These are phyloP conservation scores for Chalaropsis thielavioides DNA, from an alignment of 2,329 filamentous ascomycete genomes.

Conservation along the genomic window DNA sequence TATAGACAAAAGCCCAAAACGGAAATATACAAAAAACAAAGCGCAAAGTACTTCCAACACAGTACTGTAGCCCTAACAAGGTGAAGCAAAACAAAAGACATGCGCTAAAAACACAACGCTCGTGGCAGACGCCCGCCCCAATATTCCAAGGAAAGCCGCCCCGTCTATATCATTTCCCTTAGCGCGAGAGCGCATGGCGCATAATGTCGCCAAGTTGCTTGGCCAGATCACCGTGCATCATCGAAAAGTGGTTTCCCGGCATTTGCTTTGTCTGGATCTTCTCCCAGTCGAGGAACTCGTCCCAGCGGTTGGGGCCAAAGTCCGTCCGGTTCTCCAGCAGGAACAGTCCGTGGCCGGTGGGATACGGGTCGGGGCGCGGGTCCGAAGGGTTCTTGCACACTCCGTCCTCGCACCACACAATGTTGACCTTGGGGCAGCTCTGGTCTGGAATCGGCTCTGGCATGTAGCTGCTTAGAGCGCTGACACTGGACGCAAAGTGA, in stretches of 20 bases:
- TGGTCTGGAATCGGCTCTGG: conserved; percentile 46
- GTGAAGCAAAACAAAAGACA: conserved; percentile 7
- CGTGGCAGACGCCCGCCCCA: not conserved
- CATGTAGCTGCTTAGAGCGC: conserved; percentile 53
- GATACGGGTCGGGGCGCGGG: conserved; percentile 47
- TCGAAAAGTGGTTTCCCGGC: conserved; percentile 60
- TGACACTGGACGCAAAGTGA: conserved; percentile 56
- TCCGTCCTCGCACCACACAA: conserved; percentile 60
- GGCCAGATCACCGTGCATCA: conserved; percentile 50
- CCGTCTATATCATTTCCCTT: not conserved
- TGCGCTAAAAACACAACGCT: conserved; percentile 7
- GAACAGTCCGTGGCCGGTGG: conserved; percentile 49
- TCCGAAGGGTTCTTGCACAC: conserved; percentile 54
- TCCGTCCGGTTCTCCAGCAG: conserved; percentile 58
- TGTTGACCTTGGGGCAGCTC: conserved; percentile 45
- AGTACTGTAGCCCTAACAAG: conserved; percentile 2
- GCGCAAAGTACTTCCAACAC: conserved; percentile 3
- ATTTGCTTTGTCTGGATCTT: conserved; percentile 53
- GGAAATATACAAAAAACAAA: conserved; percentile 4
- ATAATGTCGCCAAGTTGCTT: conserved; percentile 27
- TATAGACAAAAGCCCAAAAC: not conserved
- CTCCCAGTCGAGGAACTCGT: conserved; percentile 44
- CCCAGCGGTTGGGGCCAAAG: conserved; percentile 57
- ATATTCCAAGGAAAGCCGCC: not conserved
- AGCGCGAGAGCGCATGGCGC: conserved; percentile 23